Base-by-base conservation (phyloP, 1,284 basidiomycete genomes). In the Ceratobasidium sp. region DNA sequence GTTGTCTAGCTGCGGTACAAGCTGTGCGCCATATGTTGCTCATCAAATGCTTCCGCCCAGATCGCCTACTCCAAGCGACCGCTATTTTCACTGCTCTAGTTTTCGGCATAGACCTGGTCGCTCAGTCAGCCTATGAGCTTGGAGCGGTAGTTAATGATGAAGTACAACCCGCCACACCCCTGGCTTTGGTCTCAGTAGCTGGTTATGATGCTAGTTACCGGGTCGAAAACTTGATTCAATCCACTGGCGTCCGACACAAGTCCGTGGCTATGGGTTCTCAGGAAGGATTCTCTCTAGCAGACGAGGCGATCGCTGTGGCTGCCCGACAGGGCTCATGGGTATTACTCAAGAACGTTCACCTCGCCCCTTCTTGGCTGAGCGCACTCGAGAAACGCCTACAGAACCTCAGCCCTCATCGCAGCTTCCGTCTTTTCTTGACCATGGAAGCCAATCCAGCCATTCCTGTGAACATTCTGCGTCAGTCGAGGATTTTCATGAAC, bases 231-330 rank as follows among this genome's bases (percentile, higher is more conserved):
- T 84, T 97, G 44, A 88, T 95, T 73, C 87, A 89, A 75, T 85
- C 87, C 53, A 87, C 86, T 11, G 87, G 87, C 25, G 82, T 85
- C 44, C 86, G 87, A 30, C 95, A 92, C 71, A 82, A 87, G 0
- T 91, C 93, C 0, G 91, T 98, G 16, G 95, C 95, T 11, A 97
- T 98, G 93, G 95, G 95, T n/a, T 97, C 95, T 1, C 91, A 94
- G 73, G 95, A 98, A 82, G 95, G 95, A n/a, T 95, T 93, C 78
- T 85, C 86, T 6, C 83, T 94, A 1, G 95, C 95, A 4, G 95
- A 98, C 75, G 93, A 96, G 77, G 94, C 94, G 1, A 97, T 98
- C 72, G 89, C 91, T 21, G 80, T 88, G 23, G 95, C 95, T 25
- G 91, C 93, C 14, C 85, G 95, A 21, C 91, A 93, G 76, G 95